These are phyloP conservation scores for Wilhelminamyces savonicus DNA, from an alignment of 805 yeast genomes.

Conservation along the genomic window DNA sequence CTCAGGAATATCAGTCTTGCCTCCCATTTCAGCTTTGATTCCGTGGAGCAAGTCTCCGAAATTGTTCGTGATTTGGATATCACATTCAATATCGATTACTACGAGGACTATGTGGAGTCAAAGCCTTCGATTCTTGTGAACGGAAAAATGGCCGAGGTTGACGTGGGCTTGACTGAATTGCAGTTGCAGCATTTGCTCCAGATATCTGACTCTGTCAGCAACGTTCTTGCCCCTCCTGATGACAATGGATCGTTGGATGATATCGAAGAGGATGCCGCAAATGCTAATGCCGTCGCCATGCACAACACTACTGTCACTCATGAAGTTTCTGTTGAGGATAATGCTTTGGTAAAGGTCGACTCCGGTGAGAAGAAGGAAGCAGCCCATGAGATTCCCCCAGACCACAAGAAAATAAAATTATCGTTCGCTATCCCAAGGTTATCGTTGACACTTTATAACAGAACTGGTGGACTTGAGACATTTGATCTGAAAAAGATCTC, in stretches of 20 bases:
- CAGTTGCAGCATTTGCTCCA: constrained; percentile 56
- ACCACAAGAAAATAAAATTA: constrained; percentile 37
- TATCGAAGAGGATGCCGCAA: constrained; percentile 56
- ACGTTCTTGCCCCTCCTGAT: constrained; percentile 41
- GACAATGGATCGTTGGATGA: constrained; percentile 41
- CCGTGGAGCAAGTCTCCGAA: constrained; percentile 46
- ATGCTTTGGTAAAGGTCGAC: too few species aligned
- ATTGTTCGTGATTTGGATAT: constrained; percentile 64
- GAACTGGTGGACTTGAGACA: constrained; percentile 32
- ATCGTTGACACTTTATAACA: constrained; percentile 54
- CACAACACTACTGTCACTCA: constrained; percentile 14
- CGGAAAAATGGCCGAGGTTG: constrained; percentile 59
- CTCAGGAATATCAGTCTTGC: constrained; percentile 64
- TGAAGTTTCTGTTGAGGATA: background rate
- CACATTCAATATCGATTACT: constrained; percentile 50
- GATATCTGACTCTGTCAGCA: constrained; percentile 49
- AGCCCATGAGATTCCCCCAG: constrained; percentile 11
- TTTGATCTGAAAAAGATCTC: constrained; percentile 31
- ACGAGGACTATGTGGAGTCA: constrained; percentile 29
- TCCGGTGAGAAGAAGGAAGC: background rate
- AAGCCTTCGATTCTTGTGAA: constrained; percentile 45
- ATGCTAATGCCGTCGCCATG: constrained; percentile 48
- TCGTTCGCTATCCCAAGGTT: constrained; percentile 56
- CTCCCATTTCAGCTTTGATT: constrained; percentile 50
- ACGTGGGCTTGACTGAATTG: constrained; percentile 62